Evolutionary conservation across 192 early-diverging fungal species (phyloP).

Genomic region (Coemansia sp.): DNA sequence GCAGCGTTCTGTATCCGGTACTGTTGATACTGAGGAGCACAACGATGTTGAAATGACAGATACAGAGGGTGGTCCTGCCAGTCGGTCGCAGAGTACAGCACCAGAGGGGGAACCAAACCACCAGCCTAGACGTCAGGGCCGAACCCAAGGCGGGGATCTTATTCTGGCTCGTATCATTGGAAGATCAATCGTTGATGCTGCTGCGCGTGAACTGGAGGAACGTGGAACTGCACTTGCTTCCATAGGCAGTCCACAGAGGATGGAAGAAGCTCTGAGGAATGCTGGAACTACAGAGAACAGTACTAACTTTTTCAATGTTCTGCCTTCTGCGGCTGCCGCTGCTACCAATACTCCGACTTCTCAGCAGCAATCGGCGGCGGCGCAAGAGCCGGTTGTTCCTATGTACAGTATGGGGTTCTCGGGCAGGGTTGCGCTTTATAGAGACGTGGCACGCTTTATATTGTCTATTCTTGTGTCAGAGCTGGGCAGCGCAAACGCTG

Average conservation of each 20-base stretch:
- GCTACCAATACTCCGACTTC: background rate
- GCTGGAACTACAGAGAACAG: background rate
- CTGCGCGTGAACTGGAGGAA: constrained; percentile 37
- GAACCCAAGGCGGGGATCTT: constrained; percentile 28
- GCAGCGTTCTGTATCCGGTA: background rate
- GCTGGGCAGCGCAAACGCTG: background rate
- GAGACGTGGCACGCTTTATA: constrained; percentile 20
- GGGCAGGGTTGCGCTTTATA: background rate
- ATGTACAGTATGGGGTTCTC: constrained; percentile 4
- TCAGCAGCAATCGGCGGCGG: background rate
- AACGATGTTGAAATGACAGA: background rate
- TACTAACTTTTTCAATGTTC: background rate
- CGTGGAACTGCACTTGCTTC: constrained; percentile 2
- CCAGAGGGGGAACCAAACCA: background rate
- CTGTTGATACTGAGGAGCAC: background rate
- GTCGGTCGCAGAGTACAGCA: background rate
- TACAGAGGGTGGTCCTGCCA: background rate
- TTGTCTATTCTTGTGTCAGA: constrained; percentile 5
- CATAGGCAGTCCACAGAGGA: background rate
- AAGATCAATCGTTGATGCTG: constrained; percentile 30
- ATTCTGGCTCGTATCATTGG: constrained; percentile 41
- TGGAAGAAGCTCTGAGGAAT: background rate
- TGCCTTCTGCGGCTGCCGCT: background rate
- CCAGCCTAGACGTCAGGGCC: background rate
- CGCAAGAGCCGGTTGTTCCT: background rate